Conservation (phyloP, 1,139 yeast genomes). For the Zygotorulaspora mrakii region DNA sequence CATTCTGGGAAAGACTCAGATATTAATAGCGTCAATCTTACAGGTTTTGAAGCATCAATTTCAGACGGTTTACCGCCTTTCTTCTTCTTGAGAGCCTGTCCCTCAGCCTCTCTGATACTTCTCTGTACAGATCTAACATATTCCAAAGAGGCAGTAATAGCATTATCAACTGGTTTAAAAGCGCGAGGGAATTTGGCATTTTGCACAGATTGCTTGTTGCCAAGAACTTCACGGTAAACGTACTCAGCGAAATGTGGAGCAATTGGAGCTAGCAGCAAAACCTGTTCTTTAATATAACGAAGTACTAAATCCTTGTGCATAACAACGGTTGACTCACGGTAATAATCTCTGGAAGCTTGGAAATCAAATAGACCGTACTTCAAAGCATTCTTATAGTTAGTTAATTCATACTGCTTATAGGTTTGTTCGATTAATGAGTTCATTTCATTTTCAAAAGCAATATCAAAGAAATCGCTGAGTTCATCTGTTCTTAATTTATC, state of each 20-base stretch:
- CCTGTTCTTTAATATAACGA: slow-evolving; percentile 82
- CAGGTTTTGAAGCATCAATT: slow-evolving; percentile 70
- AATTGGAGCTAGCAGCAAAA: slow-evolving; percentile 79
- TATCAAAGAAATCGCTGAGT: slow-evolving; percentile 66
- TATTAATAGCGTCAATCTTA: slow-evolving; percentile 65
- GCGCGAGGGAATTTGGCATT: slow-evolving; percentile 75
- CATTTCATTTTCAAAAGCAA: slow-evolving; percentile 92
- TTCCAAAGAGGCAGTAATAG: slow-evolving; percentile 62
- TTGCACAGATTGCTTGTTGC: slow-evolving; percentile 61
- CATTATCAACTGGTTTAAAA: slow-evolving; percentile 57
- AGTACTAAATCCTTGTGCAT: slow-evolving; percentile 84
- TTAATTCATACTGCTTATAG: slow-evolving; percentile 60
- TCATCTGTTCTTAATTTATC: slow-evolving; percentile 68
- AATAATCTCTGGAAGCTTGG: slow-evolving; percentile 93
- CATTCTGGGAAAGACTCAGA: slow-evolving; percentile 90
- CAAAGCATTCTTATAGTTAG: slow-evolving; percentile 84
- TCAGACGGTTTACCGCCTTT: slow-evolving; percentile 81
- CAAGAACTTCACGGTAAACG: slow-evolving; percentile 77
- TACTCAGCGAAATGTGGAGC: slow-evolving; percentile 96
- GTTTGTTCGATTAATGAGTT: slow-evolving; percentile 73
- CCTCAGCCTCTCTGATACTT: slow-evolving; percentile 89
- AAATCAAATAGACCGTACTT: slow-evolving; percentile 89
- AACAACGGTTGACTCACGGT: slow-evolving; percentile 69
- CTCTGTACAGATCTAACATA: slow-evolving; percentile 78
- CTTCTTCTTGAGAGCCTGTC: slow-evolving; percentile 81